A percentile compares a stretch with the other conserved stretches of the same genome.
Conservation (phyloP, 2,329 filamentous ascomycete genomes). For the Botrytis pseudocinerea region DNA sequence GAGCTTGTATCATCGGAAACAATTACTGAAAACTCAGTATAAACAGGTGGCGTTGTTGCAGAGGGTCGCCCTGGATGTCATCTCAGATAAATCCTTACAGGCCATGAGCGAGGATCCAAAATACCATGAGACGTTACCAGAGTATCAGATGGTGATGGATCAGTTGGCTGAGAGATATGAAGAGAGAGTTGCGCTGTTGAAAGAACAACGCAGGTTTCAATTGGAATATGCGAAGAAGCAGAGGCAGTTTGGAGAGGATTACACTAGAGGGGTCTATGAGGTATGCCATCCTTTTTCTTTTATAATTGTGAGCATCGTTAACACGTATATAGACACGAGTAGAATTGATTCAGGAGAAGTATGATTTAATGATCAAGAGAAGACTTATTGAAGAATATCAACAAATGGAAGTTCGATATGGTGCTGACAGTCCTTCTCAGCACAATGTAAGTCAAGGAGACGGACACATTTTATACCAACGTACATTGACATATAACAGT, state of each 20-base stretch:
- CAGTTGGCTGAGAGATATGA: constrained; percentile 30
- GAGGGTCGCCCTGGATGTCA: constrained; percentile 31
- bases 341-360: constrained; percentile 30
- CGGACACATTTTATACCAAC: neutral
- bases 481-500: constrained; percentile 29
- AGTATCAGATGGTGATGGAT: constrained; percentile 33
- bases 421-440: constrained; percentile 31
- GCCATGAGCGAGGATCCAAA: constrained; percentile 31
- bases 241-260: constrained; percentile 25
- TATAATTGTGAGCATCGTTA: constrained; percentile 21
- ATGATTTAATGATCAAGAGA: constrained; percentile 30
- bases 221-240: constrained; percentile 25
- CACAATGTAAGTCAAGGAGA: constrained; percentile 31
- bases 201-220: constrained; percentile 23
- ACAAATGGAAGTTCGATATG: constrained; percentile 24
- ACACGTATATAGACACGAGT: constrained; percentile 19
- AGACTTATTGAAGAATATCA: constrained; percentile 30
- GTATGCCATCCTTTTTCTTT: constrained; percentile 29
- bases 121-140: constrained; percentile 37
- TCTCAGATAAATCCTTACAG: constrained; percentile 38
- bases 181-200: constrained; percentile 26
- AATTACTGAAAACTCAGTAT: constrained; percentile 36
- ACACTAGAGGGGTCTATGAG: constrained; percentile 28
- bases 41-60: constrained; percentile 35
- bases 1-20: constrained; percentile 36